Evolutionary conservation across 352 stramenopile species (phyloP), one percentile per base, ranked within the genome.

Genomic region (Pythium angustatum): DNA sequence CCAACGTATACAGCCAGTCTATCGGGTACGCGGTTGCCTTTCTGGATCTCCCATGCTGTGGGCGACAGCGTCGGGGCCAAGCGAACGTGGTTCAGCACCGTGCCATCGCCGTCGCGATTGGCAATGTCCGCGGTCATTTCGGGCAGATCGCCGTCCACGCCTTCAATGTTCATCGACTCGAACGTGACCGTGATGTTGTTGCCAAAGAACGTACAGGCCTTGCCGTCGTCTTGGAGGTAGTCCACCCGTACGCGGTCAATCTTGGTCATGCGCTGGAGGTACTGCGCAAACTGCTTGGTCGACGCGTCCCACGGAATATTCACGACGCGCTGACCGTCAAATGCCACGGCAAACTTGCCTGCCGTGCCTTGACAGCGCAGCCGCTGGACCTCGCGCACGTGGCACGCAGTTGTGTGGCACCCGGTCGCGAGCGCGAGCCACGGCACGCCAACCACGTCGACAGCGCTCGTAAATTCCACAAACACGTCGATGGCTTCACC

Each of bases 161-260:
- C 79, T 30, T 71, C 70, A 24, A 87, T 77, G 61, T 93, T 93
- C 57, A 91, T 76, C 5, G 79, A 88, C 50, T 91, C 82, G 63
- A 90, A 93, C 2, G 81, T 89, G 22, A 93, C 57, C 0, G 79
- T 90, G 58, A 91, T 90, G 60, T 90, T 90, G 63, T 91, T 93
- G 27, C 84, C 84, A 43, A 88, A 85, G 52, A 81, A 93, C n/a
- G 82, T 88, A 56, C 84, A 91, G 36, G 82, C 80, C 0, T 67
- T 58, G 62, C 79, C 55, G 27, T 86, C 84, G 15, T 79, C 69
- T 33, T 90, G 86, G 28, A 68, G 81, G 63, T 88, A 93, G 21
- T 76, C 64, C 31, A 94, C 69, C 2, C 66, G 60, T 14, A 94
- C 79, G 26, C 72, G 58, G 62, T 89, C 61, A 58, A 94, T 80